Evolutionary conservation across 2,329 filamentous ascomycete species (phyloP).

Genomic region (Diaporthe amygdali): DNA sequence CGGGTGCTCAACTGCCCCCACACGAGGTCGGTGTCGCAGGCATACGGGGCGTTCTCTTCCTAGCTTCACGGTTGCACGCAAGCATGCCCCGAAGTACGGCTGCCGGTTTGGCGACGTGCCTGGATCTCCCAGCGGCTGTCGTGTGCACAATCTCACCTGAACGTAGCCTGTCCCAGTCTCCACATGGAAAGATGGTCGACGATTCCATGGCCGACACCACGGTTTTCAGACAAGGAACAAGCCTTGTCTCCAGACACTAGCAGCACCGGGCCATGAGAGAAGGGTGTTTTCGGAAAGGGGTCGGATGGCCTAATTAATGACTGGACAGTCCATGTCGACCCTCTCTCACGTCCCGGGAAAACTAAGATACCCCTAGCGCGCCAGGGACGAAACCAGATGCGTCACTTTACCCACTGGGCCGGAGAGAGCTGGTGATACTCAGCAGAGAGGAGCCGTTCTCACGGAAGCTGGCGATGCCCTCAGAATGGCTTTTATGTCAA

Average conservation of each 20-base stretch:
- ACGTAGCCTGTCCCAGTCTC: constrained; percentile 1
- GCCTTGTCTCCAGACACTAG: constrained; percentile 21
- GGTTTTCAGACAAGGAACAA: constrained; percentile 17
- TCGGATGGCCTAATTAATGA: constrained; percentile 6
- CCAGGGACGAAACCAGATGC: constrained; percentile 3
- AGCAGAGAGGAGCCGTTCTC: not conserved
- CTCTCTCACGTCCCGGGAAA: constrained; percentile 15
- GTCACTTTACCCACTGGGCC: constrained; percentile 5
- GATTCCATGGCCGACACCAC: not conserved
- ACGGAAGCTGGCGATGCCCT: not conserved
- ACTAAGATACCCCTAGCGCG: constrained; percentile 6
- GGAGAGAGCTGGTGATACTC: not conserved
- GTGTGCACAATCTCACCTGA: not conserved
- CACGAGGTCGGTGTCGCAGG: not conserved
- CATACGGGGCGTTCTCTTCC: not conserved
- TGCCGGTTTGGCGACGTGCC: not conserved
- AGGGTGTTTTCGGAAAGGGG: constrained; percentile 12
- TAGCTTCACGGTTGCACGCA: not conserved
- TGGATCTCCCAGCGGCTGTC: constrained; percentile 3
- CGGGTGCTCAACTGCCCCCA: constrained; percentile 6
- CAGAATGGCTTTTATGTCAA: not conserved
- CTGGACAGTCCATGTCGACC: not conserved
- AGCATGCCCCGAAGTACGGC: not conserved
- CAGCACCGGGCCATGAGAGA: not conserved
- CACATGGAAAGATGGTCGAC: not conserved